These are phyloP conservation scores for Vitis hybrid DNA, from an alignment of 177 flowering plant genomes.

Conservation along the genomic window DNA sequence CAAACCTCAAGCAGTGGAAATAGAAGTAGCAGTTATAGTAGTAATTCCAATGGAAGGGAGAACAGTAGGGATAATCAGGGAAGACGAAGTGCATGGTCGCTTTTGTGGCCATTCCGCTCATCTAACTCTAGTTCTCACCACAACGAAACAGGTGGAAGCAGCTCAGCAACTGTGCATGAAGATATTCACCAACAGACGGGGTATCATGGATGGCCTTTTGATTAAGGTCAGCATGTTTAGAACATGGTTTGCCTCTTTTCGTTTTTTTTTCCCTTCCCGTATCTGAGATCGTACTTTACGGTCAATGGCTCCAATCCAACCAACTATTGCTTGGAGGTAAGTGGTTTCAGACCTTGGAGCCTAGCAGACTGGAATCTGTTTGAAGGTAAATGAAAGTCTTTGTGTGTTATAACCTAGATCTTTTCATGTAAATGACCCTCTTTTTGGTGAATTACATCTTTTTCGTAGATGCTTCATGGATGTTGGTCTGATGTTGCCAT, in stretches of 20 bases:
- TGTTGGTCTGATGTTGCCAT: too few species aligned
- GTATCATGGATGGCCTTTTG: constrained; percentile 44
- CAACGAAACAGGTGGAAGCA: constrained; percentile 25
- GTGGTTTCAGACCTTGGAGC: neutral
- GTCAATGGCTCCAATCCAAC: neutral
- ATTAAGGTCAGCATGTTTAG: constrained; percentile 4
- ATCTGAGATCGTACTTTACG: too few species aligned
- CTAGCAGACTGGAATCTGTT: neutral
- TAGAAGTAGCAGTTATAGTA: constrained; percentile 26
- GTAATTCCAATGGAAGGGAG: constrained; percentile 19
- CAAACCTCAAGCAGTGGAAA: constrained; percentile 21
- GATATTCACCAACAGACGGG: constrained; percentile 29
- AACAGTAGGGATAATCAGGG: constrained; percentile 21
- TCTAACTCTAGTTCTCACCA: constrained; percentile 32
- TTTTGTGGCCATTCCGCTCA: constrained; percentile 58
- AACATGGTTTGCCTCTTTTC: neutral
- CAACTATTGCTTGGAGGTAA: neutral
- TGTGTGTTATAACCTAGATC: neutral
- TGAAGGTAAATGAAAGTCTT: neutral
- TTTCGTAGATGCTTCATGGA: too few species aligned
- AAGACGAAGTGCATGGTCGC: constrained; percentile 47
- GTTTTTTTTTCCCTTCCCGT: neutral
- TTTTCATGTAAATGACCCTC: neutral
- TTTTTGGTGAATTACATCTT: neutral
- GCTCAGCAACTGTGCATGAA: constrained; percentile 28